These are phyloP conservation scores for Cladosporium sp. DNA, from an alignment of 2,329 filamentous ascomycete genomes.

Conservation along the genomic window DNA sequence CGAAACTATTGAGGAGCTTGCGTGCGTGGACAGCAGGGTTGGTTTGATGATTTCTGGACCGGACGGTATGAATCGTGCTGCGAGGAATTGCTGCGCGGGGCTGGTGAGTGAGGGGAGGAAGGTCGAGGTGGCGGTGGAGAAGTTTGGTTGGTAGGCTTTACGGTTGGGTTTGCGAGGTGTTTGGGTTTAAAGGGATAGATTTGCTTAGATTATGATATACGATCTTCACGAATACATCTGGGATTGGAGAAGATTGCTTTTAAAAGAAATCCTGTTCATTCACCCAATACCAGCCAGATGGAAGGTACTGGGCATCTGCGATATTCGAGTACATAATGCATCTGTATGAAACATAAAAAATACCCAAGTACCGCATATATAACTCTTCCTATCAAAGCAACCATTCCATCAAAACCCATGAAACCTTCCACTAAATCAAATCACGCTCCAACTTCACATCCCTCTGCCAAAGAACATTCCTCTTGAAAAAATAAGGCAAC, in stretches of 20 bases:
- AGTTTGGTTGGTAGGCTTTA: constrained; percentile 57
- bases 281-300: too few relatives aligned
- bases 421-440: not conserved
- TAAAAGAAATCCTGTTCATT: not conserved
- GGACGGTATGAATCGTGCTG: constrained; percentile 55
- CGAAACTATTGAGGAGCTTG: constrained; percentile 33
- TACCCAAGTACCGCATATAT: too few relatives aligned
- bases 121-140: constrained; percentile 57
- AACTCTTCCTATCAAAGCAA: too few relatives aligned
- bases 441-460: not conserved
- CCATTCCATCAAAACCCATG: too few relatives aligned
- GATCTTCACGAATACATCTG: too few relatives aligned
- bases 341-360: too few relatives aligned
- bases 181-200: too few relatives aligned
- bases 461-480: not conserved
- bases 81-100: constrained; percentile 54
- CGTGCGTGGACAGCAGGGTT: constrained; percentile 19
- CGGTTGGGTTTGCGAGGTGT: too few relatives aligned
- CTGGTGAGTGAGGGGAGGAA: constrained; percentile 46
- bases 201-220: too few relatives aligned
- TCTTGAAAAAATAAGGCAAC: constrained; percentile 41
- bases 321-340: too few relatives aligned
- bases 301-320: too few relatives aligned
- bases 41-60: constrained; percentile 59
- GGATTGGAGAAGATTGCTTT: too few relatives aligned